These are phyloP conservation scores for Ophiostoma triangulosporum DNA, from an alignment of 2,329 filamentous ascomycete species.

Conservation along the genomic window DNA sequence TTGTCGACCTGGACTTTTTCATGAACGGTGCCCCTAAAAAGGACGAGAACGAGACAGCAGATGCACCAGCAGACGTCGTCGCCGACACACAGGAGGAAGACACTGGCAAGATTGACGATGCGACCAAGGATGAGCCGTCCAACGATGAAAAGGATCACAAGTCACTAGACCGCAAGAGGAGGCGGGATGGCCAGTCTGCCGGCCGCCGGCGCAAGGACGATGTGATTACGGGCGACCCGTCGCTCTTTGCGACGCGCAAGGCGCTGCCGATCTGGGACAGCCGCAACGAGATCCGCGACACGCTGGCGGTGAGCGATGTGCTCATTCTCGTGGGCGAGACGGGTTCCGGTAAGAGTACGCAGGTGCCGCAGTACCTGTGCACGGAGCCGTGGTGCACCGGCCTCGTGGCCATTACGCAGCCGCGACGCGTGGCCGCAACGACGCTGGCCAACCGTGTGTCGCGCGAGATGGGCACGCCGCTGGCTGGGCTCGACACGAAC, in stretches of 20 bases:
- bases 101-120: neutral
- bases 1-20: conserved; percentile 9
- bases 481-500: conserved; percentile 19
- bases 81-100: neutral
- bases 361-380: conserved; percentile 82
- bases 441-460: conserved; percentile 81
- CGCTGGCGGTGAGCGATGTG: conserved; percentile 39
- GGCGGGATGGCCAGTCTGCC: neutral
- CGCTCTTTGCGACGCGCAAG: conserved; percentile 37
- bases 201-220: neutral
- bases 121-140: neutral
- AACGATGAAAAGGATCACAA: neutral
- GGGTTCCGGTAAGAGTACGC: conserved; percentile 91
- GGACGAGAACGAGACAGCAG: neutral
- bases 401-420: conserved; percentile 87
- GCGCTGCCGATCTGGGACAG: conserved; percentile 71
- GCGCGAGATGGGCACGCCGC: conserved; percentile 51
- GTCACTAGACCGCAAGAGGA: conserved; percentile 3
- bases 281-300: conserved; percentile 52
- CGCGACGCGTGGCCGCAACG: conserved; percentile 83
- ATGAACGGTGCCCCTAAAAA: conserved; percentile 3
- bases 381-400: conserved; percentile 75
- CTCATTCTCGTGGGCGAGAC: conserved; percentile 86
- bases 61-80: neutral
- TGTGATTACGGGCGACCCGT: conserved; percentile 6